Conservation (phyloP, 495 filamentous ascomycete genomes). For the Lichenothelia convexa region DNA sequence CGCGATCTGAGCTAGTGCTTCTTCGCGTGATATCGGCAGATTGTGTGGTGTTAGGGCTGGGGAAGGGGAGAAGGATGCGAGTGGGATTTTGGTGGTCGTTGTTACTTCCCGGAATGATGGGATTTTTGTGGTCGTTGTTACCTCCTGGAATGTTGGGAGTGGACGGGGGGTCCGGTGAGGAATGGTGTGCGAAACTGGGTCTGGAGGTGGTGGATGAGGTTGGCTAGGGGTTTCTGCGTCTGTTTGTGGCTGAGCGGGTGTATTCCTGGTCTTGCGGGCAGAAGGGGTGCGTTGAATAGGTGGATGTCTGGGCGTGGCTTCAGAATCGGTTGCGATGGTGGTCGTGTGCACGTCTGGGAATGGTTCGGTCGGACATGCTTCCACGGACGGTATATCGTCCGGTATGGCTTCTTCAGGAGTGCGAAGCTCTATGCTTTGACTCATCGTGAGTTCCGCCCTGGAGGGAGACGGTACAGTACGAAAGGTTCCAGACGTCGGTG, state of each 20-base stretch:
- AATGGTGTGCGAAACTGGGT: conserved; percentile 8
- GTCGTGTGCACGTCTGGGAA: background rate
- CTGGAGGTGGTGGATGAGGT: conserved; percentile 4
- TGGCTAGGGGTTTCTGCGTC: background rate
- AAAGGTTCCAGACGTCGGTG: conserved; percentile 18
- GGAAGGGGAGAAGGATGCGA: conserved; percentile 9
- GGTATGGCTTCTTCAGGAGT: conserved; percentile 1
- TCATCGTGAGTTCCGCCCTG: conserved; percentile 2
- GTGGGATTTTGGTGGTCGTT: conserved; percentile 22
- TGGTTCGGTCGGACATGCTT: background rate
- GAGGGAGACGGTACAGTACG: conserved; percentile 6
- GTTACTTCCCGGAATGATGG: conserved; percentile 23
- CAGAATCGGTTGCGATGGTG: background rate
- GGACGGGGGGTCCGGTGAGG: conserved; percentile 7
- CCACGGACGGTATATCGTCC: background rate
- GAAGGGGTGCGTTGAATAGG: background rate
- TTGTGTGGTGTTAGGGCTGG: conserved; percentile 1
- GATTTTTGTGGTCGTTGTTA: conserved; percentile 25
- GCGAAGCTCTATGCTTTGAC: background rate
- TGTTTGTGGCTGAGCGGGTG: background rate
- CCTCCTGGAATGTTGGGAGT: conserved; percentile 18
- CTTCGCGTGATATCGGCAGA: conserved; percentile 10
- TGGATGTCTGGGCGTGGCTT: too few relatives aligned
- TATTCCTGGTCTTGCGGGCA: background rate
- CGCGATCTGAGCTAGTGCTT: conserved; percentile 22